Percentiles rank a stretch among this genome's conserved stretches.
phyloP scores from a whole-genome alignment of 805 yeast species.

The Wickerhamomyces bovis region DNA sequence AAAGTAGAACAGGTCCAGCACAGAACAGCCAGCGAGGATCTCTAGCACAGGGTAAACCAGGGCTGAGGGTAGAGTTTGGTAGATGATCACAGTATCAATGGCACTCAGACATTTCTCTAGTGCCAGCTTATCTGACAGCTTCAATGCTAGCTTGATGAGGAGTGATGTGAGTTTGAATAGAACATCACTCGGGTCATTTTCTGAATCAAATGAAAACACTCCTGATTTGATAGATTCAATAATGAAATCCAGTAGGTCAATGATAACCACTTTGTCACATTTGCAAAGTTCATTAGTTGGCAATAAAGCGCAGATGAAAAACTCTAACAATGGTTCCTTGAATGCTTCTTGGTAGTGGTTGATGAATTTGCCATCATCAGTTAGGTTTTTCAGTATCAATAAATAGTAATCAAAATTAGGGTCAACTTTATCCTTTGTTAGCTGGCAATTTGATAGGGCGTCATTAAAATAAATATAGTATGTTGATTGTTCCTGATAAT shows the following conservation, averaged over 20 bases:
- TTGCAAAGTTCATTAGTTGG: constrained; percentile 21
- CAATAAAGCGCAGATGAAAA: constrained; percentile 30
- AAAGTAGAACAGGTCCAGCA: constrained; percentile 30
- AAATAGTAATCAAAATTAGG: constrained; percentile 48
- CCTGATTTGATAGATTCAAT: constrained; percentile 42
- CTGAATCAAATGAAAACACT: constrained; percentile 23
- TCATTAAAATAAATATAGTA: constrained; percentile 55
- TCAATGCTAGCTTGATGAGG: constrained; percentile 32
- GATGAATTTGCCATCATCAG: constrained; percentile 48
- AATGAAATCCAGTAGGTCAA: constrained; percentile 31
- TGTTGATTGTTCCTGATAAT: constrained; percentile 40
- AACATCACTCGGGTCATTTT: constrained; percentile 26
- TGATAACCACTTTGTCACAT: constrained; percentile 10
- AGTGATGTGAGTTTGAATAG: constrained; percentile 25
- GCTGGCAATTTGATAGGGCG: constrained; percentile 39
- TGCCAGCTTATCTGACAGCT: constrained; percentile 33
- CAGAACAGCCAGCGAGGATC: constrained; percentile 40
- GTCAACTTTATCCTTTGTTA: constrained; percentile 29
- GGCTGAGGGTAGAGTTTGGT: constrained; percentile 40
- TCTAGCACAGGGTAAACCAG: constrained; percentile 33
- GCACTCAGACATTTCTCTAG: constrained; percentile 33
- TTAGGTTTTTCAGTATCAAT: constrained; percentile 38
- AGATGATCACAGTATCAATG: constrained; percentile 38
- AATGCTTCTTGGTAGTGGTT: constrained; percentile 45
- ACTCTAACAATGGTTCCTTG: constrained; percentile 31